Base-by-base conservation (phyloP, 1,139 yeast genomes). In the Komagataea norvegica region DNA sequence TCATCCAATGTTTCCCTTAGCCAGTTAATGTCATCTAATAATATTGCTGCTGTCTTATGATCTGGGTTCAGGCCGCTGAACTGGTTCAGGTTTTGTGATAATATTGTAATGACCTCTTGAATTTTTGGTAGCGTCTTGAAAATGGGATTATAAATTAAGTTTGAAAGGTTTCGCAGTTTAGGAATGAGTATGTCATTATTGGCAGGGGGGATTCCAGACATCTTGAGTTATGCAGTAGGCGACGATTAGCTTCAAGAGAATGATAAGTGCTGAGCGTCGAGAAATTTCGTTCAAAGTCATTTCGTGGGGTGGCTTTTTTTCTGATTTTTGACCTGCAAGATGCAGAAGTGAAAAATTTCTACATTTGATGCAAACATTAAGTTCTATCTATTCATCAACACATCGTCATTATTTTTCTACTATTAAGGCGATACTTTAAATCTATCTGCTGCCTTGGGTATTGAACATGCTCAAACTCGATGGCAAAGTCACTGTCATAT, bases 21-120 rank as follows among this genome's bases (percentile, higher is more conserved):
- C 54, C 56, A 52, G 4, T 36, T 30, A 6, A 50, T 34, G 24
- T 52, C 56, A 24, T 48, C 48, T 31, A 31, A 36, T 16, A 45
- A 8, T 22, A 27, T 28, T 15, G n/a, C 6, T 6, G 29, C 27
- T 3, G 25, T 27, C 10, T 27, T 31, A 8, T 32, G 15, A 17
- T 23, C 25, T 15, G 16, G 22, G 27, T 31, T 14, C 8, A 13
- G 14, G 10, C 8, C 16, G 8, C 21, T 30, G 6, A 14, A 18
- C 16, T 31, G 13, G 5, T 13, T 17, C 2, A 34, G 19, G 16
- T 33, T 24, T 2, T 19, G 8, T 1, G 35, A 30, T 3, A 41
- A 19, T 2, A 25, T 21, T 3, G 36, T 17, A 3, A 37, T 25
- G 15, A 45, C 26, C 9, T 30, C 31, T 5, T 35, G 29, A 6